Base-by-base conservation (phyloP, 805 yeast species). In the Candida ulmi region DNA sequence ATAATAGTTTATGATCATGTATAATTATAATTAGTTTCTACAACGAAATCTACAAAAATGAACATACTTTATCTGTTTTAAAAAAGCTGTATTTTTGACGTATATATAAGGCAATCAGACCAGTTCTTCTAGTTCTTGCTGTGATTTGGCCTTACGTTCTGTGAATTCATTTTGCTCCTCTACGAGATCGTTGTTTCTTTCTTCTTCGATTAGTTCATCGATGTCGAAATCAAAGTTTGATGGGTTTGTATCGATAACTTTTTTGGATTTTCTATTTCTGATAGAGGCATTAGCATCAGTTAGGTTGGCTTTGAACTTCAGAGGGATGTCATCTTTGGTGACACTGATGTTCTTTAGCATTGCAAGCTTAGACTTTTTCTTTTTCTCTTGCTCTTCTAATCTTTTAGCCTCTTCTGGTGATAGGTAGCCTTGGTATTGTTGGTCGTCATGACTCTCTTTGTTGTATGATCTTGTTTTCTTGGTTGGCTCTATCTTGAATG, bases 401-500 rank as follows among this genome's bases (percentile, higher is more conserved):
- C 42, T 40, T 34, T 41, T 41, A 11, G 37, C 35, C 32, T 51
- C 57, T 24, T 54, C 58, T 29, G 57, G 52, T 17, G 60, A 52
- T 12, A 52, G 24, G 33, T 51, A 55, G 2, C 55, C 58, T 9
- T 36, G 17, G 25, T 38, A 32, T 15, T 39, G 26, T 2, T 27
- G 32, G 33, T 35, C 29, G 4, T 32, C 34, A n/a, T 41, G 30
- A 11, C 26, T 7, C 24, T 21, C 16, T n/a, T 32, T 6, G 23
- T 19, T n/a, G 4, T 25, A 17, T n/a, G 17, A 15, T 8, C 17
- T 11, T 2, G 17, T 26, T 13, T 28, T 24, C 33, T 36, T 19
- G 54, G 40, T 37, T 51, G 30, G 53, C 15, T 61, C 57, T 11
- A 66, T 47, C 36, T 66, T 63, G 46, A 68, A 62, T 4, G 63